Conservation (phyloP, 495 filamentous ascomycete species). For the Annulohypoxylon nitens region DNA sequence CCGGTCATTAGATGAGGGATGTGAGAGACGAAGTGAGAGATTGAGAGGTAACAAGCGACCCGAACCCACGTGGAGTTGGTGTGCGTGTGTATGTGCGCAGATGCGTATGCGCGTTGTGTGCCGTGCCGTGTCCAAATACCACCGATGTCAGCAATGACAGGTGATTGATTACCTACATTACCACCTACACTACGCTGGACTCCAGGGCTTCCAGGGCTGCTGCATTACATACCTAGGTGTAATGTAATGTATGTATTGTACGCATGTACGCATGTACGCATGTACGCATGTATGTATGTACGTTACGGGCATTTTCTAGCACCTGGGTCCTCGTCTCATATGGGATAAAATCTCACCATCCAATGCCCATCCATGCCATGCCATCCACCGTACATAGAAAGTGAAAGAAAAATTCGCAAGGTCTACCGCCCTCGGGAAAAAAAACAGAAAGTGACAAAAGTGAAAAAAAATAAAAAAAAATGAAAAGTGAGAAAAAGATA, state of each 20-base stretch:
- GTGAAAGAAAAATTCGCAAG: neutral
- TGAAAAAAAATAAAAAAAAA: constrained; percentile 1
- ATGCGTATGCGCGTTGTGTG: constrained; percentile 14
- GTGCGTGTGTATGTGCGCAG: constrained; percentile 10
- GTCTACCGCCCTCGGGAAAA: neutral
- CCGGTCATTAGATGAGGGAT: constrained; percentile 20
- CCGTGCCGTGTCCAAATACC: constrained; percentile 2
- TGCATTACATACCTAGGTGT: neutral
- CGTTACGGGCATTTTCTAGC: no score
- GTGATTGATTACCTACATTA: constrained; percentile 35
- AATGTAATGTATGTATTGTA: neutral
- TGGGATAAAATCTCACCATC: no score
- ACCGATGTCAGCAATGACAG: constrained; percentile 36
- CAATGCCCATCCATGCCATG: no score
- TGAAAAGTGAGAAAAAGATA: neutral
- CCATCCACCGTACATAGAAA: neutral
- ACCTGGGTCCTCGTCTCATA: no score
- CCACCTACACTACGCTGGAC: no score
- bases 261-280: no score
- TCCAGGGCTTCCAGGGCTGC: no score
- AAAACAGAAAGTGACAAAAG: neutral
- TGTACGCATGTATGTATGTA: no score
- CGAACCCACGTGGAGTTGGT: constrained; percentile 42
- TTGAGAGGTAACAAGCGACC: constrained; percentile 23
- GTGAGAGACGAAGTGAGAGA: neutral